These are phyloP conservation scores for Xylariaceae sp. DNA, from an alignment of 2,329 filamentous ascomycete species.

Conservation along the genomic window DNA sequence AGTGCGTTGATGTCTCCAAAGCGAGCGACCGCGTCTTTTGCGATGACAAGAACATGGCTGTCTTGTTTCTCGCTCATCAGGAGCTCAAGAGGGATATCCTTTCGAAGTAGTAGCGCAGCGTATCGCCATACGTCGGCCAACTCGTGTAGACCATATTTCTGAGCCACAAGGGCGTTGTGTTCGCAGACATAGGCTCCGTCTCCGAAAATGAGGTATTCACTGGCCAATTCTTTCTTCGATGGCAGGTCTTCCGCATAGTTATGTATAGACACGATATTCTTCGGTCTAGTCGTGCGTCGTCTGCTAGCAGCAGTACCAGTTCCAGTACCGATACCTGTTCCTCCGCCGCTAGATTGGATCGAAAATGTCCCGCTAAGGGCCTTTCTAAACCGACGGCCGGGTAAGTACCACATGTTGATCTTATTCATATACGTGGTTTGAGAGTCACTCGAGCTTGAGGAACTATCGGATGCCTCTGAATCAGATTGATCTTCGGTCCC, in stretches of 20 bases:
- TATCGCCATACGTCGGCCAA: constrained; percentile 81
- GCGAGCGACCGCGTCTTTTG: constrained; percentile 53
- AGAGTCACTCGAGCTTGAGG: constrained; percentile 53
- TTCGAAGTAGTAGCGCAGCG: constrained; percentile 68
- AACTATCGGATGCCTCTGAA: constrained; percentile 44
- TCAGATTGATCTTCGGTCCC: constrained; percentile 48
- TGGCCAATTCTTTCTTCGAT: constrained; percentile 69
- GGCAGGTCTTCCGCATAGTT: constrained; percentile 67
- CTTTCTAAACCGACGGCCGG: constrained; percentile 47
- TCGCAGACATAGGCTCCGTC: constrained; percentile 74
- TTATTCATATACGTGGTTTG: constrained; percentile 59
- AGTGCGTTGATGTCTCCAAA: constrained; percentile 25
- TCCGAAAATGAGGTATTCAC: constrained; percentile 78
- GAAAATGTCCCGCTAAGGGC: constrained; percentile 54
- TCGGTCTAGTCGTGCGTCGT: constrained; percentile 45
- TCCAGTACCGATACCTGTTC: constrained; percentile 54
- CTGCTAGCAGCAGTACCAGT: constrained; percentile 51
- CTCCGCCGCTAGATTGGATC: constrained; percentile 54
- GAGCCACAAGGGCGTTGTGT: constrained; percentile 76
- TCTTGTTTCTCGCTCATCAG: constrained; percentile 49
- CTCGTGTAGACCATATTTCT: constrained; percentile 63
- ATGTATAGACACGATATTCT: constrained; percentile 70
- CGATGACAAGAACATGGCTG: constrained; percentile 63
- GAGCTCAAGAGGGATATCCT: constrained; percentile 67
- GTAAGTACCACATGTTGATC: constrained; percentile 52